Evolutionary conservation across 257 asterid genomes (phyloP).

Genomic region (Rauvolfia tetraphylla): DNA sequence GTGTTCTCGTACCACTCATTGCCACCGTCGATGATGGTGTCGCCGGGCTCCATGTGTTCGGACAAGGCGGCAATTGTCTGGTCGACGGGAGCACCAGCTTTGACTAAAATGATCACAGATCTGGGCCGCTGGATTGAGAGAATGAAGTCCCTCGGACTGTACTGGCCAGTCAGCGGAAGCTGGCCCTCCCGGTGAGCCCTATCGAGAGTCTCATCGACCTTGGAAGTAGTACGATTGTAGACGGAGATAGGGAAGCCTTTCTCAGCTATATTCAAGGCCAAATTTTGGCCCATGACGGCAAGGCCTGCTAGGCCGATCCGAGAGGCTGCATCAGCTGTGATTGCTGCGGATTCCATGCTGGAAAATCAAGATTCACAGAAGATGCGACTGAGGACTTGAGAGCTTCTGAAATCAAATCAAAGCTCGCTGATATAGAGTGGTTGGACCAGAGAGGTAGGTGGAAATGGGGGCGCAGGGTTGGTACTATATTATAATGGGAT

Average conservation of each 20-base stretch:
- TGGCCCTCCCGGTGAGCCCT: slow-evolving; percentile 76
- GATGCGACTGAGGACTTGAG: neutral
- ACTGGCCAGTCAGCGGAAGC: slow-evolving; percentile 65
- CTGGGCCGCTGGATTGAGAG: slow-evolving; percentile 69
- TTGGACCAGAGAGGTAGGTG: neutral
- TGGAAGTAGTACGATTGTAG: slow-evolving; percentile 68
- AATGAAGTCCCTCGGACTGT: slow-evolving; percentile 66
- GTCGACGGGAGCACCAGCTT: slow-evolving; percentile 93
- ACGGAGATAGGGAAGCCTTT: slow-evolving; percentile 87
- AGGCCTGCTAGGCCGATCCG: slow-evolving; percentile 73
- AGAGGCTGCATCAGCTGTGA: slow-evolving; percentile 43
- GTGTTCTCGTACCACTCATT: slow-evolving; percentile 98
- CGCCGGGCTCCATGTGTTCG: slow-evolving; percentile 86
- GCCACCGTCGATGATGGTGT: slow-evolving; percentile 85
- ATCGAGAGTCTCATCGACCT: slow-evolving; percentile 77
- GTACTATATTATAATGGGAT: neutral
- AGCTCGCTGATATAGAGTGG: neutral
- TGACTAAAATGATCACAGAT: slow-evolving; percentile 77
- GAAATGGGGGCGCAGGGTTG: neutral
- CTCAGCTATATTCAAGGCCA: slow-evolving; percentile 86
- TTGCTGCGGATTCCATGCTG: slow-evolving; percentile 34
- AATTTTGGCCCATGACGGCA: slow-evolving; percentile 90
- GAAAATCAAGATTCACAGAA: neutral
- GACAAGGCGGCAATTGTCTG: slow-evolving; percentile 75
- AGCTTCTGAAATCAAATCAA: neutral